These are phyloP conservation scores for Setaria italica DNA, from an alignment of 202 grass and related monocot genomes.

Conservation along the genomic window DNA sequence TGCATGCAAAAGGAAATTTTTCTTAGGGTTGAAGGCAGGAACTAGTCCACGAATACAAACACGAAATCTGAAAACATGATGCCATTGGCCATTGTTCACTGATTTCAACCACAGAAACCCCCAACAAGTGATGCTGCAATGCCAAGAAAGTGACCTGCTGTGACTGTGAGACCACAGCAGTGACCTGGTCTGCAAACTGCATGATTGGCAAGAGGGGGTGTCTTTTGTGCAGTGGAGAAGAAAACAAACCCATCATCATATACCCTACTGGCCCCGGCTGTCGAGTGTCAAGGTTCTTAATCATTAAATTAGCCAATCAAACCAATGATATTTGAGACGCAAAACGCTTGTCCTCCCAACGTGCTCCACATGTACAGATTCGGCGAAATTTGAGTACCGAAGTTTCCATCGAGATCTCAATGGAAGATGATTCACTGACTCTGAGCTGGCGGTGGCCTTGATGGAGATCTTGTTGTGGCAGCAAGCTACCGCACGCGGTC, in stretches of 20 bases:
- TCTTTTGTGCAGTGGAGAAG: slow-evolving; percentile 32
- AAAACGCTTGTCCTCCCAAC: background rate
- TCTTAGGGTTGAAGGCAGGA: slow-evolving; percentile 34
- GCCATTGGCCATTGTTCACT: background rate
- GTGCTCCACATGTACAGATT: slow-evolving; percentile 26
- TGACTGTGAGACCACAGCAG: background rate
- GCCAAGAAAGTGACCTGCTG: slow-evolving; percentile 30
- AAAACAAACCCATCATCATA: slow-evolving; percentile 21
- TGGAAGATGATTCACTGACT: background rate
- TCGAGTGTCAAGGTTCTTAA: background rate
- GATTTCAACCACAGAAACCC: slow-evolving; percentile 10
- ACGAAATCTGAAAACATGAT: background rate
- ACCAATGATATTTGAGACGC: background rate
- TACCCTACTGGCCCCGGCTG: background rate
- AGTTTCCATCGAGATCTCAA: background rate
- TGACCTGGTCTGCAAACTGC: slow-evolving; percentile 16
- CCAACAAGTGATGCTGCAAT: background rate
- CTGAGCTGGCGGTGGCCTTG: background rate
- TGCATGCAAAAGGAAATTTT: slow-evolving; percentile 15
- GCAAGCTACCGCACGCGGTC: background rate
- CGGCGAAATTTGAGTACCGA: background rate
- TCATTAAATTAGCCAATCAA: slow-evolving; percentile 15
- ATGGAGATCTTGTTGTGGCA: slow-evolving; percentile 21
- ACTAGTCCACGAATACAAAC: background rate
- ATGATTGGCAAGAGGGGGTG: slow-evolving; percentile 42